phyloP scores from a whole-genome alignment of 2,329 filamentous ascomycete genomes.

The Geosmithia putterillii region DNA sequence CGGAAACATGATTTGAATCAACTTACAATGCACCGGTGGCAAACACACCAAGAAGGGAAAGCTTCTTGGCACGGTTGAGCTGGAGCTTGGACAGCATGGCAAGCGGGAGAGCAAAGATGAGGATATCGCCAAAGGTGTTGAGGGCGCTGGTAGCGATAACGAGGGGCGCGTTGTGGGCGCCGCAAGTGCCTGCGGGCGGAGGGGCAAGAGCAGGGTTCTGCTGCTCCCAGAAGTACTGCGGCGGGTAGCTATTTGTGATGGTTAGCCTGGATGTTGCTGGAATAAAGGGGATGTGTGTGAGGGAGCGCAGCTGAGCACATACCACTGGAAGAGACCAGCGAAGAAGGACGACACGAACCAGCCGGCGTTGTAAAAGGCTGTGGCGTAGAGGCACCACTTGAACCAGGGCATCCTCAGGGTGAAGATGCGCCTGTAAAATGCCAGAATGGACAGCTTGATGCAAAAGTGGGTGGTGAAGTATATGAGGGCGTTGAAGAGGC shows the following conservation, averaged over 20 bases:
- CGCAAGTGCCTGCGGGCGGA: background rate
- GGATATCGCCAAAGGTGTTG: background rate
- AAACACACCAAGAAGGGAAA: background rate
- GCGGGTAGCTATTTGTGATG: background rate
- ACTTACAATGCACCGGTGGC: background rate
- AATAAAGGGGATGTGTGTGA: background rate
- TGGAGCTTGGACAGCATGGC: background rate
- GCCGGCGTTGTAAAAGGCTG: background rate
- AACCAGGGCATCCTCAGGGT: background rate
- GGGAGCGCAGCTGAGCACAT: no score
- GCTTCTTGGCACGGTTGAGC: background rate
- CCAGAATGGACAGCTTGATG: background rate
- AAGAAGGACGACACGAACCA: background rate
- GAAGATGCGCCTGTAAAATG: background rate
- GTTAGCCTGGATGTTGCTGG: background rate
- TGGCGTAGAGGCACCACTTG: background rate
- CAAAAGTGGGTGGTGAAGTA: background rate
- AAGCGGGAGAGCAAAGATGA: background rate
- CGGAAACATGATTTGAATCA: background rate
- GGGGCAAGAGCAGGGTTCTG: background rate
- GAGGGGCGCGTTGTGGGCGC: background rate
- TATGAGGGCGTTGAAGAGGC: background rate
- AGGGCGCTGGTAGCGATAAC: background rate
- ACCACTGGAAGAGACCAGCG: background rate
- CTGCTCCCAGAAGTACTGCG: background rate